phyloP scores from a whole-genome alignment of 768 basidiomycete species.

The Russula sp. region DNA sequence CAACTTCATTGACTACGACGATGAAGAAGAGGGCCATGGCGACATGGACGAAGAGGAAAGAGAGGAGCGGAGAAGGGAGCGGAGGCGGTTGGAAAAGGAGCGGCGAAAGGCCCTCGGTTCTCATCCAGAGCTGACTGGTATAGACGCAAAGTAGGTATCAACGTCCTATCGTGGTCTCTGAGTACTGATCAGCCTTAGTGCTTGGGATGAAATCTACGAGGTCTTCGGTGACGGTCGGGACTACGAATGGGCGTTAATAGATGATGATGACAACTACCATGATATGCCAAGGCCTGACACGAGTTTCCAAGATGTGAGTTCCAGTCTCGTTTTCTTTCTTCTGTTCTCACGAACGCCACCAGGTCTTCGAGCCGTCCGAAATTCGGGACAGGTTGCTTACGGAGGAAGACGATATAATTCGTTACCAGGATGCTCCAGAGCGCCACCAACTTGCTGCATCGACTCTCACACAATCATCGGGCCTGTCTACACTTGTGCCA shows the following conservation, averaged over 20 bases:
- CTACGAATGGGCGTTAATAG: slow-evolving; percentile 90
- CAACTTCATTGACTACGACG: slow-evolving; percentile 75
- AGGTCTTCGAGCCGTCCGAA: slow-evolving; percentile 99
- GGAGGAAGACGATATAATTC: slow-evolving; percentile 90
- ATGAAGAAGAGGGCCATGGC: slow-evolving; percentile 53
- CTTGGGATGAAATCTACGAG: slow-evolving; percentile 94
- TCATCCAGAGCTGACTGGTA: slow-evolving; percentile 70
- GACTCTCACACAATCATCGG: slow-evolving; percentile 67
- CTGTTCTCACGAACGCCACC: slow-evolving; percentile 25
- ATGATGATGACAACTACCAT: slow-evolving; percentile 59
- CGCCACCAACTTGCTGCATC: slow-evolving; percentile 91
- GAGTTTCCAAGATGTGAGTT: slow-evolving; percentile 77
- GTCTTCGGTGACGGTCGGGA: slow-evolving; percentile 97
- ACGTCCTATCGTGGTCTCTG: not conserved
- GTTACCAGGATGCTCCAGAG: slow-evolving; percentile 87
- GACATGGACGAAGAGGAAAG: slow-evolving; percentile 73
- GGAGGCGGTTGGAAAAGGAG: slow-evolving; percentile 61
- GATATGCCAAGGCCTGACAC: slow-evolving; percentile 69
- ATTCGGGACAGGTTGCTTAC: slow-evolving; percentile 86
- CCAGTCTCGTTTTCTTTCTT: slow-evolving; percentile 28
- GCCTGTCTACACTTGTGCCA: slow-evolving; percentile 56
- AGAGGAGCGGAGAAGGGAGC: slow-evolving; percentile 68
- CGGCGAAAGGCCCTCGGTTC: slow-evolving; percentile 64
- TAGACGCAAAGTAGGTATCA: slow-evolving; percentile 74
- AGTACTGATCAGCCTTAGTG: slow-evolving; percentile 45